Base-by-base conservation (phyloP, 768 basidiomycete species). In the Collybiopsis confluens region DNA sequence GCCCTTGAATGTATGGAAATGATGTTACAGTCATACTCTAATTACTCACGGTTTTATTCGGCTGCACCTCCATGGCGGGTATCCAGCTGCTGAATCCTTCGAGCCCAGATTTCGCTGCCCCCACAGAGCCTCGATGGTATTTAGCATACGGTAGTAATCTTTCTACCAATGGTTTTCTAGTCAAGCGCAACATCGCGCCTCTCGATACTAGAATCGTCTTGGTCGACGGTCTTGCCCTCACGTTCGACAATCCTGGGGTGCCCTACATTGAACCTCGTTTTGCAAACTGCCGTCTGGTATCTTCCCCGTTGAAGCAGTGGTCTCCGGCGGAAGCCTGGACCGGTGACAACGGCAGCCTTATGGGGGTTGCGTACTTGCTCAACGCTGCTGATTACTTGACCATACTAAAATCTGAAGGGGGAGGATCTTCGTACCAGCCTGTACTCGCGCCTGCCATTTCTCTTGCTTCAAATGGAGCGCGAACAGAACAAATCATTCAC, bases 291-390 rank as follows among this genome's bases (percentile, higher is more conserved):
- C 54, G 54, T 24, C 28, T 54, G 10, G 30, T 21, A 15, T 30
- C 47, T 10, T 36, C 21, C 24, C 8, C 43, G 26, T 9, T 21
- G 18, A 35, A 45, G 54, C 20, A 26, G 18, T 54, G 43, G 28
- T 21, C 20, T 18, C 54, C 44, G 47, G 49, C 23, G 11, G 52
- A 52, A 23, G n/a, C 47, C 18, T 56, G 54, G 54, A 28, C n/a
- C 18, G 44, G 44, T 10, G 54, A 37, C 3, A n/a, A 33, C 7
- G 54, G 54, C 23, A 43, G 48, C 41, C 36, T 52, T 10, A 41
- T 56, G 48, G 54, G 54, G 16, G 54, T 56, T 33, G 54, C 54
- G 24, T 56, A 56, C n/a, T 49, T 56, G 15, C 41, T 56, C 18
- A 37, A 48, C 18, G 49, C 49, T 6, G 24, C 21, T n/a, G 49